Evolutionary conservation across 2,329 filamentous ascomycete genomes (phyloP).

Genomic region (Bimuria novae-zelandiae): DNA sequence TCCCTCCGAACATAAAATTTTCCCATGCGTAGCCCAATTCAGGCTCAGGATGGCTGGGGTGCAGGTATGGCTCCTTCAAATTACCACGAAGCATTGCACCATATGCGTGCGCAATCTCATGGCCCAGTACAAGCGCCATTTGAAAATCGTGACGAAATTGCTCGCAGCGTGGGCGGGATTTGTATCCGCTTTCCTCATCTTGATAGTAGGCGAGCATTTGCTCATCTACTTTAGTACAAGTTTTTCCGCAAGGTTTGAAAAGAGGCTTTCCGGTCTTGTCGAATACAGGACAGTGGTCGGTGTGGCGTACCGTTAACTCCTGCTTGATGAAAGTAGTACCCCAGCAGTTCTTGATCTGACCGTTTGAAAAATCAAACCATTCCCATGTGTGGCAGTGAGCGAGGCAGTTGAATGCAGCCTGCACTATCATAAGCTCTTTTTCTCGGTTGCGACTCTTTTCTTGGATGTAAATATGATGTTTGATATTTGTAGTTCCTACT

Average conservation of each 20-base stretch:
- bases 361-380: neutral
- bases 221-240: conserved; percentile 35
- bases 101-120: conserved; percentile 43
- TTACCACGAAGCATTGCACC: conserved; percentile 38
- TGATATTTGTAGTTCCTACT: conserved; percentile 8
- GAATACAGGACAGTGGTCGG: neutral
- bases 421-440: conserved; percentile 22
- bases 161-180: conserved; percentile 27
- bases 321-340: neutral
- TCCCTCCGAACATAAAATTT: conserved; percentile 40
- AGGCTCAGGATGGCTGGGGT: conserved; percentile 27
- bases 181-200: conserved; percentile 23
- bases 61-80: conserved; percentile 32
- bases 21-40: conserved; percentile 46
- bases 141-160: conserved; percentile 43
- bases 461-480: conserved; percentile 30
- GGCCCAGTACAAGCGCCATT: conserved; percentile 35
- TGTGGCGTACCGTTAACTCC: neutral
- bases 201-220: conserved; percentile 25
- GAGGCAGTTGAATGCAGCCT: conserved; percentile 32
- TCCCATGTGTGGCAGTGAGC: conserved; percentile 21
- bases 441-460: conserved; percentile 16
- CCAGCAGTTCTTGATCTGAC: neutral
- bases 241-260: conserved; percentile 3
- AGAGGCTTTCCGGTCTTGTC: conserved; percentile 15